Evolutionary conservation across 2,329 filamentous ascomycete genomes (phyloP).

Genomic region (Sporothrix euskadiensis): DNA sequence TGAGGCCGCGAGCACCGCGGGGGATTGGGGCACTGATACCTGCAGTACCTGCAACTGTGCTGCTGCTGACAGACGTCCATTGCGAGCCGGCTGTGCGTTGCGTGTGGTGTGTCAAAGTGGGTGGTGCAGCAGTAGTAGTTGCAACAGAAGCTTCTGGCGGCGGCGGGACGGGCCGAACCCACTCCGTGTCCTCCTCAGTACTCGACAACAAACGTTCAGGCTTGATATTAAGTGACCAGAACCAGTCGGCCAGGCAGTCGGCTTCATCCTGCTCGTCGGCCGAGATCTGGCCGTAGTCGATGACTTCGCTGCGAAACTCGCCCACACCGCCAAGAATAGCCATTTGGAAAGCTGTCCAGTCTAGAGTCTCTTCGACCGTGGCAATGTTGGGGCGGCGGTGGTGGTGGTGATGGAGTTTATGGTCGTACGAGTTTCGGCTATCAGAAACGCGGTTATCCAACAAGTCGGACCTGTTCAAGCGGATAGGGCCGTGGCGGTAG

Average conservation of each 20-base stretch:
- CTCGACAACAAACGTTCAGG: slow-evolving; percentile 44
- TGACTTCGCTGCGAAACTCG: slow-evolving; percentile 50
- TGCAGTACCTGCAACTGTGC: not conserved
- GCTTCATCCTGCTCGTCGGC: slow-evolving; percentile 48
- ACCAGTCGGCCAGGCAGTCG: slow-evolving; percentile 54
- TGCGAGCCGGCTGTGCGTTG: not conserved
- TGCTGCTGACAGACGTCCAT: slow-evolving; percentile 18
- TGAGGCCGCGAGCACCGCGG: not conserved
- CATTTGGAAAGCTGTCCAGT: slow-evolving; percentile 68
- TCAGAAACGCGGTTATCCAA: slow-evolving; percentile 28
- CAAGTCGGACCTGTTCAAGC: slow-evolving; percentile 49
- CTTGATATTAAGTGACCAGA: slow-evolving; percentile 52
- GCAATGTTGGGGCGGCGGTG: slow-evolving; percentile 21
- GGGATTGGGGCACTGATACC: not conserved
- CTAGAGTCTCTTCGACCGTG: slow-evolving; percentile 52
- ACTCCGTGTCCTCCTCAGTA: slow-evolving; percentile 25
- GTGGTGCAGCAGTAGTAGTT: not conserved
- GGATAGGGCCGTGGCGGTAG: slow-evolving; percentile 58
- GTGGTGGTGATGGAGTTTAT: not conserved
- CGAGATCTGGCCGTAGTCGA: slow-evolving; percentile 43
- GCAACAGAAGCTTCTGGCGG: not conserved
- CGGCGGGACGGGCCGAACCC: not conserved
- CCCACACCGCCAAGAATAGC: slow-evolving; percentile 60
- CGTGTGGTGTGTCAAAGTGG: not conserved
- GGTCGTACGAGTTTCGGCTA: slow-evolving; percentile 3